Base-by-base conservation (phyloP, 345 rosid species). In the Turnera subulata region DNA sequence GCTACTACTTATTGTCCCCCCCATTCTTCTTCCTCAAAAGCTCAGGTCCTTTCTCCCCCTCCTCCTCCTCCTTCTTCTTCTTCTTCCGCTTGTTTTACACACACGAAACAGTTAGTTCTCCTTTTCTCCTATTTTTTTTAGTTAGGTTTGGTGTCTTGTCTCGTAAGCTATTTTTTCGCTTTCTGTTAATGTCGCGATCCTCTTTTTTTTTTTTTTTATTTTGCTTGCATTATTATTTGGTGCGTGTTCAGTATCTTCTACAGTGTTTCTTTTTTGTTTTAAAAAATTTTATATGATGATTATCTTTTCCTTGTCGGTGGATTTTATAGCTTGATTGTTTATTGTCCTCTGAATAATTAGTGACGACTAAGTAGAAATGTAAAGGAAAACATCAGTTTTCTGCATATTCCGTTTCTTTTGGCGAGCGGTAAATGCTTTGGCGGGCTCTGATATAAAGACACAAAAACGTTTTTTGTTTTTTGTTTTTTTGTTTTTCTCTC, bases 61-160 rank as follows among this genome's bases (percentile, higher is more conserved):
- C 11, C 4, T 45, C 25, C 1, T 18, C 14, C 23, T 38, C 29
- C 7, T 5, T 11, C 13, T 6, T 6, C 14, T 39, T 22, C 59
- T 38, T 22, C 22, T 12, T 8, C 24, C 29, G 13, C 29, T 22
- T 9, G 11, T 4, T 46, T 7, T 12, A 33, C 6, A 58, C 15
- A 38, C 45, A 44, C 29, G 40, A 13, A 37, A 37, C 8, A 25
- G 61, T 14, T 46, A 15, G 33, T 37, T 17, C 1, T 6, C 15
- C 32, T 47, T 33, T 46, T 13, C 29, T 1, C 50, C 22, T 7
- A 35, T 14, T 19, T 54, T 11, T 53, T 49, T 42, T 14, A 13
- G 56, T 24, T 53, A 40, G 65, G 50, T 61, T 51, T 16, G 26
- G 33, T 46, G 37, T 53, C 63, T 67, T 53, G 46, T 47, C 56